Percentiles rank a stretch among this genome's conserved stretches.
Evolutionary conservation across 441 rosid genomes (phyloP).

Genomic region (Capsella rubella): DNA sequence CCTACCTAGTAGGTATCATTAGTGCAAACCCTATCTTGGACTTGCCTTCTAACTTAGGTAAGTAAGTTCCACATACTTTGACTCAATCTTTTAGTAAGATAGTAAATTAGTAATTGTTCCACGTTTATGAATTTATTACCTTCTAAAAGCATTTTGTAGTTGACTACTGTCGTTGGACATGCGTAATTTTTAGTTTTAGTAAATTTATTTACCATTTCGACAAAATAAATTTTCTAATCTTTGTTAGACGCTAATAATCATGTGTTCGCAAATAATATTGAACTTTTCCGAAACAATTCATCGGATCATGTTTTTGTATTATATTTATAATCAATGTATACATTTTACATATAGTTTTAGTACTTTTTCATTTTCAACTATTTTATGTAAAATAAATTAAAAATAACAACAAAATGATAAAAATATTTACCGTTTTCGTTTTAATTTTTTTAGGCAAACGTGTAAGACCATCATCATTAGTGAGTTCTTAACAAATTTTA

Average conservation of each 20-base stretch:
- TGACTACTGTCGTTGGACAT: neutral
- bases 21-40: neutral
- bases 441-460: too few relatives aligned
- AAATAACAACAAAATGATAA: neutral
- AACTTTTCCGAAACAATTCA: neutral
- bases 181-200: neutral
- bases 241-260: neutral
- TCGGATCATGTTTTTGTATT: too few relatives aligned
- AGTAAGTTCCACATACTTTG: neutral
- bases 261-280: neutral
- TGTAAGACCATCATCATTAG: too few relatives aligned
- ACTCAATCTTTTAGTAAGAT: neutral
- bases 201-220: neutral
- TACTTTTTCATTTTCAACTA: too few relatives aligned
- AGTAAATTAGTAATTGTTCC: neutral
- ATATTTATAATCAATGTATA: too few relatives aligned
- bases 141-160: neutral
- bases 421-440: too few relatives aligned
- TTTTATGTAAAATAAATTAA: too few relatives aligned
- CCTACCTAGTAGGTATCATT: neutral
- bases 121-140: neutral
- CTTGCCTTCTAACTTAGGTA: slow-evolving; percentile 10
- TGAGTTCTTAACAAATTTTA: too few relatives aligned
- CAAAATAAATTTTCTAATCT: neutral
- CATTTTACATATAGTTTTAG: too few relatives aligned